Evolutionary conservation across 106 monocot species (phyloP).

Genomic region (Amphibolis antarctica): DNA sequence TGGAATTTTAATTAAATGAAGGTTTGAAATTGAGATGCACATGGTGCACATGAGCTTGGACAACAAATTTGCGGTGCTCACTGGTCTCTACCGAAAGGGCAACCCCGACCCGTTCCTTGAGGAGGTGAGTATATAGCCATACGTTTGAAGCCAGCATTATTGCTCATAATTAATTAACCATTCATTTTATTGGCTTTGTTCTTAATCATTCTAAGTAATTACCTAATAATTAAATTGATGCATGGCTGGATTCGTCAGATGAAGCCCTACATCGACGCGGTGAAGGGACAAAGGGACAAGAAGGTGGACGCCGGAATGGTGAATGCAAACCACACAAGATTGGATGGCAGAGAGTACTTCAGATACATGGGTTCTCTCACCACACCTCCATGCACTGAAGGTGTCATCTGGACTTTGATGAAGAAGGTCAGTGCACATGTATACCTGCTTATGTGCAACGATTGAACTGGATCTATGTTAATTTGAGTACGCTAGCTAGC

Average conservation of each 20-base stretch:
- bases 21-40: slow-evolving; percentile 49
- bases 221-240: too few relatives aligned
- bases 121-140: slow-evolving; percentile 7
- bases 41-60: slow-evolving; percentile 46
- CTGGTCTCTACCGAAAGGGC: slow-evolving; percentile 43
- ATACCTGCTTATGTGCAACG: too few relatives aligned
- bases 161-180: neutral
- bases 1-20: too few relatives aligned
- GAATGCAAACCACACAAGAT: slow-evolving; percentile 21
- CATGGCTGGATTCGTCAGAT: too few relatives aligned
- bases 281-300: neutral
- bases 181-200: neutral
- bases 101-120: slow-evolving; percentile 31
- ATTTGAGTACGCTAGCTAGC: too few relatives aligned
- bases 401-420: slow-evolving; percentile 50
- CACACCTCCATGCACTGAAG: slow-evolving; percentile 59
- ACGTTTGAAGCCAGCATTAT: neutral
- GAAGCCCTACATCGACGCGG: neutral
- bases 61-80: slow-evolving; percentile 40
- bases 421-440: slow-evolving; percentile 30
- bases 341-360: slow-evolving; percentile 31
- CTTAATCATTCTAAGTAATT: too few relatives aligned
- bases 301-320: neutral
- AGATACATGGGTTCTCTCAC: slow-evolving; percentile 61
- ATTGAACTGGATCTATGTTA: too few relatives aligned